These are phyloP conservation scores for Beauveria sp. DNA, from an alignment of 2,329 filamentous ascomycete genomes.

Conservation along the genomic window DNA sequence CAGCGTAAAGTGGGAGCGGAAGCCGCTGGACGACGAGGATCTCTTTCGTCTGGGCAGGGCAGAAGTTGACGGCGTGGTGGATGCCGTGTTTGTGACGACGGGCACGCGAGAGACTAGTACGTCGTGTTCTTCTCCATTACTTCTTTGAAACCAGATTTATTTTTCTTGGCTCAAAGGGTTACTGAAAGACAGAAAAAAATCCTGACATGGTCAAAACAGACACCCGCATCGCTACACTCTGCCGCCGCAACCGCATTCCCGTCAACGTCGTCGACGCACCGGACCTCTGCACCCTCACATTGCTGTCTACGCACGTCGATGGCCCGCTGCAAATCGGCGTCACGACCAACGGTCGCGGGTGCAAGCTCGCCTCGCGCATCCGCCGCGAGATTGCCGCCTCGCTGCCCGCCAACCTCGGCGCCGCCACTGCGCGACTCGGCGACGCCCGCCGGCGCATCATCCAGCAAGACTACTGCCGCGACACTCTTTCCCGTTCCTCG, in stretches of 20 bases:
- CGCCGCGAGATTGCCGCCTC: constrained; percentile 78
- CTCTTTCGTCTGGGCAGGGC: constrained; percentile 69
- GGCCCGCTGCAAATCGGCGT: constrained; percentile 91
- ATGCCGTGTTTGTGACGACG: constrained; percentile 82
- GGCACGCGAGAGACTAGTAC: constrained; percentile 37
- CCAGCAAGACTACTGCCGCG: constrained; percentile 62
- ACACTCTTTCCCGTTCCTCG: constrained; percentile 19
- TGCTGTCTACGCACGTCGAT: constrained; percentile 82
- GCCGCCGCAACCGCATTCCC: constrained; percentile 73
- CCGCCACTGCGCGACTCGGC: constrained; percentile 70
- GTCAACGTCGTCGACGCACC: constrained; percentile 89
- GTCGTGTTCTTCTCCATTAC: background rate
- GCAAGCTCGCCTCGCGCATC: constrained; percentile 85
- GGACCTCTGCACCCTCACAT: constrained; percentile 77
- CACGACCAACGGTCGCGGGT: constrained; percentile 89
- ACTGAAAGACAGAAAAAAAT: too few species aligned
- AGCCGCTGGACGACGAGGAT: constrained; percentile 62
- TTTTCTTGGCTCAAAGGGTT: too few species aligned
- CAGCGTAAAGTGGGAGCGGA: constrained; percentile 57
- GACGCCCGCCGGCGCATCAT: constrained; percentile 62
- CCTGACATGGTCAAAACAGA: background rate
- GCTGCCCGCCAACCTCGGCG: constrained; percentile 67
- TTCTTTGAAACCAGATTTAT: too few species aligned
- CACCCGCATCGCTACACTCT: constrained; percentile 63
- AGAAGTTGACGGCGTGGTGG: constrained; percentile 71